Percentiles rank a stretch among this genome's conserved stretches.
Evolutionary conservation across 352 stramenopile species (phyloP).

Genomic region (Pelagophyceae sp.): DNA sequence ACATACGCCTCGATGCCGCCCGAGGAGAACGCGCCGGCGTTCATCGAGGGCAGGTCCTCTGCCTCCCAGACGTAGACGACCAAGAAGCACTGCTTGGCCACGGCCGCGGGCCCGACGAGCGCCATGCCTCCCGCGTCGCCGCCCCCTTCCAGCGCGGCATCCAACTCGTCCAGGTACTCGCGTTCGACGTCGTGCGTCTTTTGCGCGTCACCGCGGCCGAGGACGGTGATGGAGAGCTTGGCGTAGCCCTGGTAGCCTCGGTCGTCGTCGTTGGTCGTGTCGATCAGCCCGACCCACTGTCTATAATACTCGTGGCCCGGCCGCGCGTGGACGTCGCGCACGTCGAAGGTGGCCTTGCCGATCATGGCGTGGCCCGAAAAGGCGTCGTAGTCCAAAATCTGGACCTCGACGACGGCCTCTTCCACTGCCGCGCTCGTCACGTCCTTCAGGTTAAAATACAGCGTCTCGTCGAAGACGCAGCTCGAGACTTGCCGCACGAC

Average conservation of each 20-base stretch:
- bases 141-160: constrained; percentile 22
- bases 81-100: constrained; percentile 62
- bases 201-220: constrained; percentile 65
- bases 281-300: constrained; percentile 71
- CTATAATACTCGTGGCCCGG: constrained; percentile 72
- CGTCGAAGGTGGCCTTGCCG: constrained; percentile 19
- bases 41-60: constrained; percentile 68
- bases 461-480: constrained; percentile 77
- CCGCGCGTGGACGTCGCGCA: constrained; percentile 30
- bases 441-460: constrained; percentile 72
- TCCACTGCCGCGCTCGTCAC: constrained; percentile 37
- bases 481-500: constrained; percentile 28
- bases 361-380: constrained; percentile 23
- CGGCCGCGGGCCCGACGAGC: constrained; percentile 39
- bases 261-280: constrained; percentile 59
- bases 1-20: constrained; percentile 70
- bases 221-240: constrained; percentile 64
- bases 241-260: constrained; percentile 73
- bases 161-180: constrained; percentile 25
- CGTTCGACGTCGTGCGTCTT: constrained; percentile 25
- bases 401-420: constrained; percentile 33
- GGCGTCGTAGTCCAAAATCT: constrained; percentile 24
- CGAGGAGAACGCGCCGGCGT: constrained; percentile 42
- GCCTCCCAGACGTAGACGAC: constrained; percentile 61
- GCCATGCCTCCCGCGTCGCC: constrained; percentile 53